A percentile compares a stretch with the other conserved stretches of the same genome.
Evolutionary conservation across 1,139 yeast genomes (phyloP).

Genomic region (Diutina mesorugosa): DNA sequence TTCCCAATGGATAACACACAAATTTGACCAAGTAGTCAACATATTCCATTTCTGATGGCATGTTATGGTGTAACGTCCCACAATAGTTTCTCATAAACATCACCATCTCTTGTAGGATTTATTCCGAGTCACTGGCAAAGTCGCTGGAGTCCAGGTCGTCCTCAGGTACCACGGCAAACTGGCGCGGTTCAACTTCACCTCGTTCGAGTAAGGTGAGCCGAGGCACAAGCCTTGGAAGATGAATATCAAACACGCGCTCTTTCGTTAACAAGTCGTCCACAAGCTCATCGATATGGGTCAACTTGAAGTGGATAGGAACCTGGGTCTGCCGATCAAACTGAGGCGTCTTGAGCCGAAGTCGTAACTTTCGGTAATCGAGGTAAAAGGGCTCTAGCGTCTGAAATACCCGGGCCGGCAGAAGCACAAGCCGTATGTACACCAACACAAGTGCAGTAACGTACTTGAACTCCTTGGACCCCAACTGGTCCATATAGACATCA

Average conservation of each 20-base stretch:
- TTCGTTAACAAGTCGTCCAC: constrained; percentile 37
- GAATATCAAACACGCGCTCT: constrained; percentile 43
- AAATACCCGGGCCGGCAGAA: constrained; percentile 33
- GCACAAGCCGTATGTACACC: constrained; percentile 41
- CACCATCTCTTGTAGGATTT: not conserved
- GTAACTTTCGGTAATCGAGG: constrained; percentile 28
- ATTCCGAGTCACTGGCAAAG: constrained; percentile 8
- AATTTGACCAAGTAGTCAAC: too few species aligned
- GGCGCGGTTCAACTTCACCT: constrained; percentile 24
- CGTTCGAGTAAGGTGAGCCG: constrained; percentile 26
- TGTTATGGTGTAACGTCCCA: too few species aligned
- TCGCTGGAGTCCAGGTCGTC: constrained; percentile 7
- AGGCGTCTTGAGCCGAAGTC: constrained; percentile 17
- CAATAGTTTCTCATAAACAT: too few species aligned
- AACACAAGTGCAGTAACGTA: constrained; percentile 53
- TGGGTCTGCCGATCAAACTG: constrained; percentile 10
- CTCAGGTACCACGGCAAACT: constrained; percentile 15
- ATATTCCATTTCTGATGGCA: too few species aligned
- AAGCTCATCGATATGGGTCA: constrained; percentile 46
- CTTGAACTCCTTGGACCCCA: constrained; percentile 39
- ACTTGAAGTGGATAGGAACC: constrained; percentile 16
- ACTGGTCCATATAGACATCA: constrained; percentile 35
- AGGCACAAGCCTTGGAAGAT: constrained; percentile 42
- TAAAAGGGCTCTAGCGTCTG: constrained; percentile 5
- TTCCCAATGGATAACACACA: too few species aligned